phyloP scores from a whole-genome alignment of 768 basidiomycete genomes.

The Sporobolomyces pararoseus region DNA sequence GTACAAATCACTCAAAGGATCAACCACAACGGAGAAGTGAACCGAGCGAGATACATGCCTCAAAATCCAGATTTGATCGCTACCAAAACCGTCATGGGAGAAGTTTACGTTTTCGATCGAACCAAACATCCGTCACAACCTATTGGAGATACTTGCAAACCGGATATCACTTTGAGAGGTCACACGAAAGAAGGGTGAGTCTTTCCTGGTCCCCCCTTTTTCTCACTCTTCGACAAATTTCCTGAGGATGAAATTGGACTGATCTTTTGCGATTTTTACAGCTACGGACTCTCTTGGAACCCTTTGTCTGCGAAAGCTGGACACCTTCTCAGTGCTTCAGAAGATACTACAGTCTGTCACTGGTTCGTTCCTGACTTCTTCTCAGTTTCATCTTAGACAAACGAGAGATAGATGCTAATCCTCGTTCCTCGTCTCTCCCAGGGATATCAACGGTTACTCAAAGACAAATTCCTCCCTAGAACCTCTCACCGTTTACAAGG shows the following conservation, averaged over 20 bases:
- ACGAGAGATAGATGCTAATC: slow-evolving; percentile 1
- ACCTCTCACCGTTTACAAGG: slow-evolving; percentile 74
- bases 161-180: slow-evolving; percentile 84
- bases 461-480: slow-evolving; percentile 75
- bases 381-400: background rate
- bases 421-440: slow-evolving; percentile 47
- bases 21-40: slow-evolving; percentile 92
- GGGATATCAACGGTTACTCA: slow-evolving; percentile 85
- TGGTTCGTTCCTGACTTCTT: slow-evolving; percentile 58
- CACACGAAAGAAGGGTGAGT: slow-evolving; percentile 89
- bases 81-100: slow-evolving; percentile 84
- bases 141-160: slow-evolving; percentile 71
- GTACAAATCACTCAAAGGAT: slow-evolving; percentile 87
- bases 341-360: slow-evolving; percentile 91
- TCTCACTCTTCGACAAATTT: too few species aligned
- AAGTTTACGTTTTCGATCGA: slow-evolving; percentile 90
- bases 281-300: slow-evolving; percentile 93
- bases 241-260: background rate
- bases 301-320: slow-evolving; percentile 64
- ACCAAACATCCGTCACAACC: slow-evolving; percentile 96
- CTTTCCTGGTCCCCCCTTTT: too few species aligned
- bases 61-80: slow-evolving; percentile 97
- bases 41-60: slow-evolving; percentile 97
- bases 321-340: slow-evolving; percentile 82
- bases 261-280: slow-evolving; percentile 46